Conservation (phyloP, 148 eudicot species). For the Cornus florida region DNA sequence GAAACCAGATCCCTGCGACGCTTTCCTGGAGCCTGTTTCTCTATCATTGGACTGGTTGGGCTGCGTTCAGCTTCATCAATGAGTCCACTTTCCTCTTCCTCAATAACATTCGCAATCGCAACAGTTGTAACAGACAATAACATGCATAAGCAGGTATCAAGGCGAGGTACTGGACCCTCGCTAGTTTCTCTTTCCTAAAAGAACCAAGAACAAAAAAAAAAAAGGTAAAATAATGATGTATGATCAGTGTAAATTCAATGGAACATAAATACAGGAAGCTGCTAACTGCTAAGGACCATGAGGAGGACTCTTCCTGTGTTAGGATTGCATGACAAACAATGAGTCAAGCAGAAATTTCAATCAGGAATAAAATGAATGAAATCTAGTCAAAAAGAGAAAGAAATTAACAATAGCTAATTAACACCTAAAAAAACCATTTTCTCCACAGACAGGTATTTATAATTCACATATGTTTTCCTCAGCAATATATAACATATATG, state of each 20-base stretch:
- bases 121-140: slow-evolving; percentile 68
- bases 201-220: slow-evolving; percentile 16
- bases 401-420: too few relatives aligned
- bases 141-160: slow-evolving; percentile 90
- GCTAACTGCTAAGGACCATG: neutral
- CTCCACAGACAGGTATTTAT: neutral
- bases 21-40: slow-evolving; percentile 36
- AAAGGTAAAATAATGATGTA: neutral
- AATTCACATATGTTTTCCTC: neutral
- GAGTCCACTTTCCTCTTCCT: slow-evolving; percentile 61
- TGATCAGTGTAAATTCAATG: neutral
- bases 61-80: slow-evolving; percentile 34
- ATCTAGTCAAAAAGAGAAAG: too few relatives aligned
- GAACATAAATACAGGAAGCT: neutral
- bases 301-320: too few relatives aligned
- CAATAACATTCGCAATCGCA: slow-evolving; percentile 64
- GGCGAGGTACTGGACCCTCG: slow-evolving; percentile 96
- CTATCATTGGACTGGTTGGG: slow-evolving; percentile 27
- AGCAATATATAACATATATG: too few relatives aligned
- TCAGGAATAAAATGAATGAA: neutral
- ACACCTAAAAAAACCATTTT: too few relatives aligned
- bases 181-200: slow-evolving; percentile 78
- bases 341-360: too few relatives aligned
- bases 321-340: neutral
- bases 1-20: slow-evolving; percentile 65